Evolutionary conservation across 306 rosid species (phyloP).

Genomic region (Quercus wislizeni): DNA sequence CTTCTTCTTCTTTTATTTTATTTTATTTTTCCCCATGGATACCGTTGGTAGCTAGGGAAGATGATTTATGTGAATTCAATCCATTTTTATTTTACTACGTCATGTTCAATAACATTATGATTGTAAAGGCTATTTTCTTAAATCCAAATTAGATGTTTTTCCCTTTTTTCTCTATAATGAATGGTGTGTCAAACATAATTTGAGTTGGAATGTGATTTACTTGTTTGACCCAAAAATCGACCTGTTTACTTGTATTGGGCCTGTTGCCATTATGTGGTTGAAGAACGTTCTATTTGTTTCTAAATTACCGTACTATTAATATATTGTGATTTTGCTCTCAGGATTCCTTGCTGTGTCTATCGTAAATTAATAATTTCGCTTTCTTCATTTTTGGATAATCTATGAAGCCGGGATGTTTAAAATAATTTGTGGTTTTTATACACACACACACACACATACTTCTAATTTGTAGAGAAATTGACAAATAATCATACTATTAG

Average conservation of each 20-base stretch:
- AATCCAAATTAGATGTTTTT: neutral
- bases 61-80: neutral
- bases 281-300: neutral
- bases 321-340: neutral
- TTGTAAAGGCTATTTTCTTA: neutral
- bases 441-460: neutral
- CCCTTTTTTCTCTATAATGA: neutral
- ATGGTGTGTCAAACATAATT: neutral
- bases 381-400: slow-evolving; percentile 1
- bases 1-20: neutral
- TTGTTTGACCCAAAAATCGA: neutral
- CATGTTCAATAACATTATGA: neutral
- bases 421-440: neutral
- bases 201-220: neutral
- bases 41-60: neutral
- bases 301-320: neutral
- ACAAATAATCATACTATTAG: neutral
- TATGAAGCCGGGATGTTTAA: neutral
- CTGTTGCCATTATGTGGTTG: neutral
- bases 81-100: no score
- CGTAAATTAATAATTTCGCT: neutral
- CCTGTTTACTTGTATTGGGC: neutral
- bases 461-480: neutral
- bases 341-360: neutral
- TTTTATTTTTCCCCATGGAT: neutral